Base-by-base conservation (phyloP, 495 filamentous ascomycete genomes). In the Hyphodiscus hymeniophilus region DNA sequence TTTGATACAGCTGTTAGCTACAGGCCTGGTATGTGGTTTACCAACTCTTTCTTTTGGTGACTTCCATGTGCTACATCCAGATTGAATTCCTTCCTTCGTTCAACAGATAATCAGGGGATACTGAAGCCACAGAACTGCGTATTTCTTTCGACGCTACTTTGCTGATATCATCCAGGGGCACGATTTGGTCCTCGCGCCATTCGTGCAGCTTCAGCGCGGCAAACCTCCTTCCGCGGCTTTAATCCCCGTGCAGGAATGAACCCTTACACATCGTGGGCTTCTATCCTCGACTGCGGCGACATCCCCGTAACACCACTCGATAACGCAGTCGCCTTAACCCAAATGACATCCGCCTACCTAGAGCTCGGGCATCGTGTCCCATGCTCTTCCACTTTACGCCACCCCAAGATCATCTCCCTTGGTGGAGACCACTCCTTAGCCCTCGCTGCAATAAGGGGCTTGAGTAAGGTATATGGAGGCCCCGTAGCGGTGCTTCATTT, bases 1-100 rank as follows among this genome's bases (percentile, higher is more conserved):
- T 94, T 94, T 58, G 87, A 94, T 61, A 91, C 87, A 0, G 84
- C 87, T 15, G 82, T 86, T 15, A 80, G 69, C 53, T 91, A 91
- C 66, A 69, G 87, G 53, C 87, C 87, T 42, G 84, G 84, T 80
- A 62, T 34, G 66, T 26, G 10, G 10, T 21, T 17, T 8, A 15
- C 16, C 18, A 8, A 16, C 49, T 21, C 13, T 31, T 43, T 10
- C 36, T 13, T 32, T n/a, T n/a, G n/a, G n/a, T n/a, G n/a, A n/a
- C n/a, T n/a, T n/a, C n/a, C n/a, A n/a, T n/a, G n/a, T n/a, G n/a
- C n/a, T n/a, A n/a, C n/a, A n/a, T n/a, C n/a, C n/a, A n/a, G n/a
- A n/a, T n/a, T n/a, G n/a, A n/a, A n/a, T n/a, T n/a, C n/a, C n/a
- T n/a, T n/a, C n/a, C n/a, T n/a, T n/a, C n/a, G n/a, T n/a, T n/a